These are phyloP conservation scores for Syzygium syzygioides DNA, from an alignment of 441 rosid genomes.

Conservation along the genomic window DNA sequence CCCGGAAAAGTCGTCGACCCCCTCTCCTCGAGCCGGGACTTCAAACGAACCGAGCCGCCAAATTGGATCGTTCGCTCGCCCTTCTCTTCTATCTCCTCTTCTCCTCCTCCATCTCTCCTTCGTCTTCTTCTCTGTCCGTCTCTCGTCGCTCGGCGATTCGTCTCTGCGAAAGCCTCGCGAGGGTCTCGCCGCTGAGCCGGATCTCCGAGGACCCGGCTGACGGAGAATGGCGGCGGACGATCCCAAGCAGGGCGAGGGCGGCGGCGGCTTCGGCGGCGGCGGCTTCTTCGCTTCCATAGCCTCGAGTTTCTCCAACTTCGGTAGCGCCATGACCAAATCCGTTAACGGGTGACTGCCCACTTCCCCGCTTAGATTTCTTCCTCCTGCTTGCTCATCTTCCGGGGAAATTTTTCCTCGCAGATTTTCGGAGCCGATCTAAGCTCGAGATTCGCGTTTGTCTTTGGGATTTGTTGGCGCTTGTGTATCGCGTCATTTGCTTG, in stretches of 20 bases:
- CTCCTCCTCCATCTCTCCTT: neutral
- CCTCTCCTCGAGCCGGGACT: neutral
- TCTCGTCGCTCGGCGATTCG: neutral
- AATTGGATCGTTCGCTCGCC: neutral
- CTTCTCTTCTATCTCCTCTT: neutral
- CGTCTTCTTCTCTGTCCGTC: neutral
- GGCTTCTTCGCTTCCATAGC: slow-evolving; percentile 82
- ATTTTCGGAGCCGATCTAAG: neutral
- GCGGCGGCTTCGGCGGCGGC: slow-evolving; percentile 1
- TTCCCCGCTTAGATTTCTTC: neutral
- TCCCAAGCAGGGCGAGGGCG: slow-evolving; percentile 40
- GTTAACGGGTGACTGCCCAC: slow-evolving; percentile 60
- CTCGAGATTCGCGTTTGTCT: neutral
- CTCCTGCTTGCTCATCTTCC: neutral
- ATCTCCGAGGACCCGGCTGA: neutral
- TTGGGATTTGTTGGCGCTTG: neutral
- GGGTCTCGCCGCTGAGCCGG: neutral
- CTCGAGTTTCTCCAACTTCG: slow-evolving; percentile 55
- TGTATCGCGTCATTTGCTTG: neutral
- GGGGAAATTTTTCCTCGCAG: neutral
- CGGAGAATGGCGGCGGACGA: slow-evolving; percentile 56
- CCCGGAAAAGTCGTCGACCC: neutral
- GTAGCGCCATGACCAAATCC: slow-evolving; percentile 76
- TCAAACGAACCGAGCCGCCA: neutral
- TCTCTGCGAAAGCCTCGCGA: neutral